phyloP scores from a whole-genome alignment of 2,329 filamentous ascomycete genomes.

The Neurospora crassa region DNA sequence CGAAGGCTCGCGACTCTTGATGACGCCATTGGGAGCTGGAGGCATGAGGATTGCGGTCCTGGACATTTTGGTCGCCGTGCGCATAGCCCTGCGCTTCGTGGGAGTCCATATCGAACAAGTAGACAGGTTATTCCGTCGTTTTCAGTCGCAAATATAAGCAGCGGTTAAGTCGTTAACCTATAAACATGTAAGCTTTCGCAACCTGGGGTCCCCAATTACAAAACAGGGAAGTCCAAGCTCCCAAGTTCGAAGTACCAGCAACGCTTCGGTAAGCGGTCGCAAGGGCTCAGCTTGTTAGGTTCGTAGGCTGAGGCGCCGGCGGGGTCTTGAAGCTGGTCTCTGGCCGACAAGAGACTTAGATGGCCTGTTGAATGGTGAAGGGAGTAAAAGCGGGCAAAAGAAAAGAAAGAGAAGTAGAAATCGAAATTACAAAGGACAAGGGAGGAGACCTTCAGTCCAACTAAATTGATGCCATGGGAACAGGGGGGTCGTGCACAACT shows the following conservation, averaged over 20 bases:
- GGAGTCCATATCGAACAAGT: not conserved
- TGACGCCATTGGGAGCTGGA: constrained; percentile 53
- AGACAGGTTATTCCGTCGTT: not conserved
- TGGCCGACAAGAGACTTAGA: not conserved
- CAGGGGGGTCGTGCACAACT: not conserved
- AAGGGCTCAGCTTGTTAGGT: not conserved
- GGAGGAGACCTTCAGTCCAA: not conserved
- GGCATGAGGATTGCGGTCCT: constrained; percentile 41
- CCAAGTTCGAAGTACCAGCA: not conserved
- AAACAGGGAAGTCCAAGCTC: not conserved
- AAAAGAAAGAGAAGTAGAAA: not conserved
- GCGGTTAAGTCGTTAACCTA: not conserved
- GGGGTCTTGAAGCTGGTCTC: not conserved
- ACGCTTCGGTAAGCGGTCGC: not conserved
- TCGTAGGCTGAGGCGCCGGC: not conserved
- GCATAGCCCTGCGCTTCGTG: not conserved
- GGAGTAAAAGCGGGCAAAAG: not conserved
- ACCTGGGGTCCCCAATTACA: not conserved
- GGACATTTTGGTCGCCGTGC: constrained; percentile 3
- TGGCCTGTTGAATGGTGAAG: not conserved
- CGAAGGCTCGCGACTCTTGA: constrained; percentile 50
- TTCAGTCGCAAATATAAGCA: not conserved
- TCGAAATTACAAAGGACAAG: not conserved
- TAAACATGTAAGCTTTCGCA: not conserved
- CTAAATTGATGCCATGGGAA: not conserved